Conservation (phyloP, 1,284 basidiomycete species). For the Leccinum angustisporum region DNA sequence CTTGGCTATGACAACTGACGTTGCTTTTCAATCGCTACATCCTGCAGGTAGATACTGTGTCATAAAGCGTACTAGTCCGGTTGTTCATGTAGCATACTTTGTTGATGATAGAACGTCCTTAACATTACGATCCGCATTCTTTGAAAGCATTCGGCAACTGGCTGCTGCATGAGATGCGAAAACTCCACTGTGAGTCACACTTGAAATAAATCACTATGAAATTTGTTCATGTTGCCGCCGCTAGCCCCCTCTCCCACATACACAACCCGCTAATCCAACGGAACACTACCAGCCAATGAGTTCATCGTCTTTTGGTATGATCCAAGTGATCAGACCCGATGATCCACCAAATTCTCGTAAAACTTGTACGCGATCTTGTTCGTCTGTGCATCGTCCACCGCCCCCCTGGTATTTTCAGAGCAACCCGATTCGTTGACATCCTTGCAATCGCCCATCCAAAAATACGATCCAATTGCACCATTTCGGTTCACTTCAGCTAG, state of each 20-base stretch:
- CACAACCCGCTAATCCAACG: too few relatives aligned
- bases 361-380: too few relatives aligned
- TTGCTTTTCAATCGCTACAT: background rate
- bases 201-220: background rate
- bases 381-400: too few relatives aligned
- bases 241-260: background rate
- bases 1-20: background rate
- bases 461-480: background rate
- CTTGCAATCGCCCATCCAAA: background rate
- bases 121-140: background rate
- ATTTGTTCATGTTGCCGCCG: background rate
- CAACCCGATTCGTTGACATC: background rate
- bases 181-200: background rate
- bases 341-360: too few relatives aligned
- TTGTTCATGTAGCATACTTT: background rate
- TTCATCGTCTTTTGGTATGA: too few relatives aligned
- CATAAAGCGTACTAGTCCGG: background rate
- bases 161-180: background rate
- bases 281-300: too few relatives aligned
- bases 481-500: background rate
- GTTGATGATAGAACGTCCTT: background rate
- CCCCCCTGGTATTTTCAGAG: background rate
- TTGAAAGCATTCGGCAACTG: background rate
- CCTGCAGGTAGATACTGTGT: background rate
- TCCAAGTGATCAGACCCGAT: too few relatives aligned